A percentile compares a stretch with the other conserved stretches of the same genome.
These are phyloP conservation scores for Zoysia matrella DNA, from an alignment of 202 grass and related monocot species.

Conservation along the genomic window DNA sequence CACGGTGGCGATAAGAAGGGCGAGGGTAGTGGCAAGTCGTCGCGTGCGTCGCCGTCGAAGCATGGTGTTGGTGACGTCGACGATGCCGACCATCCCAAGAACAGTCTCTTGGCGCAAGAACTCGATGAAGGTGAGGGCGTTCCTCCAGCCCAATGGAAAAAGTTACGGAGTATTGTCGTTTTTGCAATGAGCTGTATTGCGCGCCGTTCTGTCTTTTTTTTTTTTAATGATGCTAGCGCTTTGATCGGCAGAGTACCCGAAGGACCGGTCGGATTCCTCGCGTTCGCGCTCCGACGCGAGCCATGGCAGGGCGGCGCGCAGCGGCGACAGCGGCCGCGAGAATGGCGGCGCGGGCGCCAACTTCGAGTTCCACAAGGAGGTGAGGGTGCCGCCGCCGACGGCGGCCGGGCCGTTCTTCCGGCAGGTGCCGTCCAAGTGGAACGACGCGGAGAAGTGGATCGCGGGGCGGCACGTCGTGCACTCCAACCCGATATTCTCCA, in stretches of 20 bases:
- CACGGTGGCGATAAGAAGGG: slow-evolving; percentile 17
- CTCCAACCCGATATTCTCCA: slow-evolving; percentile 77
- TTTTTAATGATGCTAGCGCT: background rate
- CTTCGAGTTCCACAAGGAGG: slow-evolving; percentile 85
- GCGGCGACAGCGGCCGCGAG: slow-evolving; percentile 40
- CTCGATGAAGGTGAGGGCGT: slow-evolving; percentile 47
- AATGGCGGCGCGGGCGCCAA: slow-evolving; percentile 11
- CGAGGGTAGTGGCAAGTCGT: slow-evolving; percentile 47
- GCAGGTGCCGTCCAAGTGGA: slow-evolving; percentile 95
- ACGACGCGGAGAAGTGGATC: slow-evolving; percentile 97
- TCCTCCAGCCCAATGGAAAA: background rate
- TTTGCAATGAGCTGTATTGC: background rate
- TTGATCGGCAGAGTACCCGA: slow-evolving; percentile 48
- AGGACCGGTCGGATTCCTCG: slow-evolving; percentile 61
- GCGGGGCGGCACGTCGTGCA: slow-evolving; percentile 78
- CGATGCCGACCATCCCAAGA: slow-evolving; percentile 63
- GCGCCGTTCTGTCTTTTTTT: background rate
- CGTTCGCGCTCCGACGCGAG: slow-evolving; percentile 41
- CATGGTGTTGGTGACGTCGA: slow-evolving; percentile 33
- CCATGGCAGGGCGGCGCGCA: slow-evolving; percentile 13
- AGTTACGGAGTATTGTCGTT: too few species aligned
- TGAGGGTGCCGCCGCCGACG: slow-evolving; percentile 11
- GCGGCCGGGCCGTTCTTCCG: slow-evolving; percentile 52
- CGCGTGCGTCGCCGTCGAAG: slow-evolving; percentile 59
- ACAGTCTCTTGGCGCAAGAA: slow-evolving; percentile 69